These are phyloP conservation scores for Lentinus tigrinus DNA, from an alignment of 768 basidiomycete species.

Conservation along the genomic window DNA sequence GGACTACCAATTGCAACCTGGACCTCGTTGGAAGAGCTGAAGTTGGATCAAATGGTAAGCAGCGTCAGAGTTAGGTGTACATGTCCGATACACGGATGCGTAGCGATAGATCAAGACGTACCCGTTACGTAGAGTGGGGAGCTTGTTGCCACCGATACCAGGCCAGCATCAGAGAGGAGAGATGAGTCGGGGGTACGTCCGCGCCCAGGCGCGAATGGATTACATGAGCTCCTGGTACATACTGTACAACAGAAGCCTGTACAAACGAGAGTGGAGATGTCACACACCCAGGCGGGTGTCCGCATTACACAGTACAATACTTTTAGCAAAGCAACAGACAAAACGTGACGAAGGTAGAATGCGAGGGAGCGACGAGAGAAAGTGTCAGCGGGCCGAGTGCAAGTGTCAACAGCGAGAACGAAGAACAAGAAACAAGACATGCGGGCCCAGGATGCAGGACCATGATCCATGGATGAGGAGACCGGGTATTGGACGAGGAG, in stretches of 20 bases:
- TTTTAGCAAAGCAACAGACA: neutral
- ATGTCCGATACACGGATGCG: too few relatives aligned
- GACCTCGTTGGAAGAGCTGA: too few relatives aligned
- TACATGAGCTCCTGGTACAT: neutral
- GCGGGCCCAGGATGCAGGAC: neutral
- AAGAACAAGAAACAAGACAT: neutral
- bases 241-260: constrained; percentile 1
- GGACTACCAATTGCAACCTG: too few relatives aligned
- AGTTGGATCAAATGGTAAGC: too few relatives aligned
- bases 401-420: neutral
- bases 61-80: too few relatives aligned
- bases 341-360: neutral
- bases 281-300: neutral
- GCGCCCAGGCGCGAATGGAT: neutral
- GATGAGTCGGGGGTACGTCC: neutral
- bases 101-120: too few relatives aligned
- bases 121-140: too few relatives aligned
- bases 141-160: too few relatives aligned
- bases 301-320: neutral
- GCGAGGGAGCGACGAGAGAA: neutral
- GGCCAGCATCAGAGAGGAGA: too few relatives aligned
- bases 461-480: neutral
- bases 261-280: neutral
- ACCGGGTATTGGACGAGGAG: neutral
- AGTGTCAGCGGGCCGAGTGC: neutral